Evolutionary conservation across 495 filamentous ascomycete species (phyloP).

Genomic region (Tuber aestivum): DNA sequence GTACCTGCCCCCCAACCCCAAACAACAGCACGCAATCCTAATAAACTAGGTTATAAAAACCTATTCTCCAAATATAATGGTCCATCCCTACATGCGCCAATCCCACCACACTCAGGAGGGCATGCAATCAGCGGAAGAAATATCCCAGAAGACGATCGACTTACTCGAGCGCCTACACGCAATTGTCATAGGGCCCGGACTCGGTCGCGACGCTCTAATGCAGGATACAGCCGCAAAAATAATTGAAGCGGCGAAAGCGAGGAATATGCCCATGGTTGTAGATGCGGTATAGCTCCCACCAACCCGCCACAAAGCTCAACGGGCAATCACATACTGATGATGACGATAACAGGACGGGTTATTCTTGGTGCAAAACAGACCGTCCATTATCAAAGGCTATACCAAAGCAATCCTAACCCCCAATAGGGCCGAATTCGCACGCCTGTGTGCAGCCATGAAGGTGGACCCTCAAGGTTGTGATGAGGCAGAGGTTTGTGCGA

Average conservation of each 20-base stretch:
- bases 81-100: conserved; percentile 91
- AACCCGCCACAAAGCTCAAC: neutral
- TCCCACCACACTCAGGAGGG: conserved; percentile 47
- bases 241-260: conserved; percentile 69
- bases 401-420: conserved; percentile 83
- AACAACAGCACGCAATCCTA: conserved; percentile 23
- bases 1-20: conserved; percentile 31
- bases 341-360: conserved; percentile 59
- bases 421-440: conserved; percentile 86
- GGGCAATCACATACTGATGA: neutral
- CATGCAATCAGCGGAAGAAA: conserved; percentile 48
- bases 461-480: conserved; percentile 46
- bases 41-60: conserved; percentile 70
- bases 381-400: conserved; percentile 73
- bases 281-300: conserved; percentile 54
- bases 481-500: conserved; percentile 59
- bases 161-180: conserved; percentile 83
- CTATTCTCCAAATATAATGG: conserved; percentile 98
- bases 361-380: conserved; percentile 65
- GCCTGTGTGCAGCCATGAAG: conserved; percentile 61
- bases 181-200: conserved; percentile 88
- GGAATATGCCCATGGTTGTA: conserved; percentile 72
- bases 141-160: conserved; percentile 65
- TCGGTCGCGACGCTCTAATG: conserved; percentile 84
- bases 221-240: conserved; percentile 76